Base-by-base conservation (phyloP, 805 yeast genomes). In the Candida maris region DNA sequence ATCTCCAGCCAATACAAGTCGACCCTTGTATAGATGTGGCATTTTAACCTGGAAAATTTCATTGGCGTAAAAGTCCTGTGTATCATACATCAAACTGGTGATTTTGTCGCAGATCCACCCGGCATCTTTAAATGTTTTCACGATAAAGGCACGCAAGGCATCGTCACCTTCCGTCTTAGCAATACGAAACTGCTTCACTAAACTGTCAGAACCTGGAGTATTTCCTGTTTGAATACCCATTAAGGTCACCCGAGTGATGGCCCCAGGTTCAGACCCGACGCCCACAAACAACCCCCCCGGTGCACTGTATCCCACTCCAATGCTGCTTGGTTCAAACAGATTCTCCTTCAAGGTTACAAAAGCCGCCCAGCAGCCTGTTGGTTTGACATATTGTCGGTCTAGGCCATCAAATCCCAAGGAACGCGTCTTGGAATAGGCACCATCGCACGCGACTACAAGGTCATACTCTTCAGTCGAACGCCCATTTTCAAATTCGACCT, bases 371-470 rank as follows among this genome's bases (percentile, higher is more conserved):
- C 12, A 12, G 8, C 16, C 16, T 10, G 29, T 10, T 12, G 29
- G 16, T 12, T 10, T 14, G 8, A 26, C 16, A 26, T 26, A 26
- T 8, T 26, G 15, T 26, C 16, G 12, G 8, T 9, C 16, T 8
- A 9, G 15, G 16, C 29, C 8, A 10, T 15, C 29, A 14, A 26
- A 14, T 8, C 16, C 16, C 16, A 26, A 9, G 10, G 29, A 10
- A 8, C 29, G 29, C 12, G 29, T 26, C 13, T 14, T 10, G 9
- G 29, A 26, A 10, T 8, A 12, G 16, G 29, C 29, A 9, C 29
- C 29, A 14, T 26, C 29, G 16, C 29, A 26, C 9, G 29, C 29
- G 9, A 26, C 29, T 8, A 26, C 29, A 10, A 26, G 29, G 13
- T 26, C 29, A 26, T 10, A 12, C 8, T 26, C 16, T 10, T 9